Percentiles rank a stretch among this genome's conserved stretches.
These are phyloP conservation scores for Fusarium sp. DNA, from an alignment of 2,329 filamentous ascomycete genomes.

Conservation along the genomic window DNA sequence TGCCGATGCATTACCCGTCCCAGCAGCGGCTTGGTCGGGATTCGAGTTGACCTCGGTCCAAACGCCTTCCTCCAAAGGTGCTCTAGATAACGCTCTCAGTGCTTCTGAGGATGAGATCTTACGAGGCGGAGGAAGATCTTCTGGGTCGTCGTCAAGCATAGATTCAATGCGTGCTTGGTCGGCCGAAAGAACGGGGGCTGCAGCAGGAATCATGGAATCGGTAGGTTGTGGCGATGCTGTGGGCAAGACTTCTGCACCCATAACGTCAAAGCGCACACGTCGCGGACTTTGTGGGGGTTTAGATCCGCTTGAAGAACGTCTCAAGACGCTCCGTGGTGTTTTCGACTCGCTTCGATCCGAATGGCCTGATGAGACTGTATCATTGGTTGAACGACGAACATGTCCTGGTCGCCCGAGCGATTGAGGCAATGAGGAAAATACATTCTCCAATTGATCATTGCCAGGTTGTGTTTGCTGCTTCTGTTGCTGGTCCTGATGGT, in stretches of 20 bases:
- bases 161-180: constrained; percentile 48
- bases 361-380: constrained; percentile 62
- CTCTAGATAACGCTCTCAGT: constrained; percentile 63
- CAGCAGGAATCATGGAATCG: constrained; percentile 48
- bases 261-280: constrained; percentile 71
- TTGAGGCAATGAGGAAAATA: constrained; percentile 33
- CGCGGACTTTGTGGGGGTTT: constrained; percentile 66
- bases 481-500: constrained; percentile 29
- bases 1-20: constrained; percentile 33
- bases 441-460: constrained; percentile 29
- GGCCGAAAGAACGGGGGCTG: constrained; percentile 42
- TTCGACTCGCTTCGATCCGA: constrained; percentile 66
- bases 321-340: constrained; percentile 66
- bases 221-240: constrained; percentile 65
- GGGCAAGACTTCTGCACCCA: constrained; percentile 70
- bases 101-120: constrained; percentile 68
- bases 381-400: constrained; percentile 58
- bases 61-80: constrained; percentile 62
- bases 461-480: not conserved
- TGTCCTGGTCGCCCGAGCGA: constrained; percentile 50
- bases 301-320: constrained; percentile 65
- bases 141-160: constrained; percentile 55
- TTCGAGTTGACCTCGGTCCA: constrained; percentile 62
- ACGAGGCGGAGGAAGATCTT: constrained; percentile 59
- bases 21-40: constrained; percentile 43